These are phyloP conservation scores for Saposhnikovia divaricata DNA, from an alignment of 129 eudicot genomes.

Conservation along the genomic window DNA sequence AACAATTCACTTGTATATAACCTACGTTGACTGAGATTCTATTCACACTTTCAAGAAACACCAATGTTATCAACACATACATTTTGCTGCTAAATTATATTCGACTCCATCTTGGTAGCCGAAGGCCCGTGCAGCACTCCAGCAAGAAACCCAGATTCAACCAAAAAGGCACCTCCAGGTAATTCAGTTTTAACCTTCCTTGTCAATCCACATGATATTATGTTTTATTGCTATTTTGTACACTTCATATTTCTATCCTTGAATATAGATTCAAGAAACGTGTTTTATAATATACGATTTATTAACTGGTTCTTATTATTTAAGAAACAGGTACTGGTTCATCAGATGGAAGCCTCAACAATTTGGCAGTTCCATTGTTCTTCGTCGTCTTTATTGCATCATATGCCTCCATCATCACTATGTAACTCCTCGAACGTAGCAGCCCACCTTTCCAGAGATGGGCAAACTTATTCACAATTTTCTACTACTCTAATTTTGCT, in stretches of 20 bases:
- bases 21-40: not conserved
- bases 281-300: constrained; percentile 24
- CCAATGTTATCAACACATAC: not conserved
- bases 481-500: not conserved
- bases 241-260: too few species aligned
- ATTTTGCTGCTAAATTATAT: constrained; percentile 3
- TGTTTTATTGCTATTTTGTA: not conserved
- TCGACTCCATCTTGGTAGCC: constrained; percentile 24
- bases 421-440: not conserved
- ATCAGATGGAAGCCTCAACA: constrained; percentile 32
- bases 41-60: not conserved
- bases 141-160: constrained; percentile 28
- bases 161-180: constrained; percentile 28
- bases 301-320: not conserved
- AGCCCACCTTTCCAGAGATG: not conserved
- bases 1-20: constrained; percentile 1
- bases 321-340: constrained; percentile 34
- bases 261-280: not conserved
- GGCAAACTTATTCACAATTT: not conserved
- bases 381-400: constrained; percentile 24
- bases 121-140: constrained; percentile 48
- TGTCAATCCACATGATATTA: not conserved
- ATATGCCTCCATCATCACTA: constrained; percentile 12
- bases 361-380: constrained; percentile 20
- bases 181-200: not conserved